Evolutionary conservation across 2,329 filamentous ascomycete genomes (phyloP).

Genomic region (Penicillium sp.): DNA sequence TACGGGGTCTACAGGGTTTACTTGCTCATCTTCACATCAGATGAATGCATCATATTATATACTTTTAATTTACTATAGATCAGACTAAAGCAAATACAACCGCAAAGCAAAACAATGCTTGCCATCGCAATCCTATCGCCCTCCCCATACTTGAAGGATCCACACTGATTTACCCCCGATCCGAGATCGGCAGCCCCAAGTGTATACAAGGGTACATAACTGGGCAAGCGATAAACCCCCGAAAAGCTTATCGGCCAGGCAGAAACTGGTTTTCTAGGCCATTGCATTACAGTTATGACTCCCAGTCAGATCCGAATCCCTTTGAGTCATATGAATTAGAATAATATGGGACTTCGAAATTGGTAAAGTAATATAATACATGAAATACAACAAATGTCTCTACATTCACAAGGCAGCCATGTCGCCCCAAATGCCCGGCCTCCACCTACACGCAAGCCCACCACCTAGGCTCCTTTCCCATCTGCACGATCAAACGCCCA

Average conservation of each 20-base stretch:
- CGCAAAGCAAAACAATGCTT: neutral
- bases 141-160: neutral
- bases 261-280: slow-evolving; percentile 8
- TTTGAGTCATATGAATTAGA: neutral
- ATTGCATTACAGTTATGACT: too few species aligned
- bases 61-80: neutral
- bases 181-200: slow-evolving; percentile 16
- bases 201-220: neutral
- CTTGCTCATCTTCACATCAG: neutral
- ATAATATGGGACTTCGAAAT: neutral
- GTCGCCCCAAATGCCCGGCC: neutral
- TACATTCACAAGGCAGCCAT: neutral
- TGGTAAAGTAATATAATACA: neutral
- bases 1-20: neutral
- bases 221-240: slow-evolving; percentile 8
- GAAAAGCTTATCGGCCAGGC: slow-evolving; percentile 14
- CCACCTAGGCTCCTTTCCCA: neutral
- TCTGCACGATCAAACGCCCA: slow-evolving; percentile 50
- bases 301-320: neutral
- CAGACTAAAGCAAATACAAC: neutral
- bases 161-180: slow-evolving; percentile 11
- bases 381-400: neutral
- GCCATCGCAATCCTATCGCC: neutral
- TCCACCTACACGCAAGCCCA: neutral
- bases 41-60: neutral